Evolutionary conservation across 2,329 filamentous ascomycete species (phyloP), one percentile per base, ranked within the genome.

Genomic region (Neoscytalidium dimidiatum): DNA sequence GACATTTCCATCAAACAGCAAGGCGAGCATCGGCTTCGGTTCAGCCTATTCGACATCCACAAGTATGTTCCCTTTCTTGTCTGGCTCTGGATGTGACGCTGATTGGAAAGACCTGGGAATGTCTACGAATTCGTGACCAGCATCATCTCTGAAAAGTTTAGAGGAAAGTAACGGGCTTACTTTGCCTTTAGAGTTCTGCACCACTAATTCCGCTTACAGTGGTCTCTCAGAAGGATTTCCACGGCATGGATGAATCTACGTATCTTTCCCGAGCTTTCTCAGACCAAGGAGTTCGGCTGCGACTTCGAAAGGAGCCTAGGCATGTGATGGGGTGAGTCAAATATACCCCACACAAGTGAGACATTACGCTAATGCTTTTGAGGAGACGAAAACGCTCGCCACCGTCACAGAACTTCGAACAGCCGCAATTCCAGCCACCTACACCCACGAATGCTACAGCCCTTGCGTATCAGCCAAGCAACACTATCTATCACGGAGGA

Each of bases 231-330:
- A 94, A 92, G 75, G 87, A 88, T 63, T 95, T 92, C 73, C 88
- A 89, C 11, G 91, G 92, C 35, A 89, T 95, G 86, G 84, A 86
- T 51, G 91, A 94, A 75, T 96, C 92, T 1, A 95, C 92, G 0
- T 88, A 89, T 69, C 79, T 96, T 48, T 95, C 92, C 0, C 85
- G 92, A 60, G 88, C 90, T 0, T 94, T 97, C 76, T 91, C 90
- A 68, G 92, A 96, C 71, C 92, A 96, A 74, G 93, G 93, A 8
- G 91, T 96, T 14, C 89, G 92, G 60, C 81, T 97, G 33, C 85
- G 92, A 61, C 84, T 96, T 52, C 87, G 92, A 63, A 96, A 96
- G 75, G 92, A 96, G 76, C 90, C 91, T 49, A 84, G 91, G 41
- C 70, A 71, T 13, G 70, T 72, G 66, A 72, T 72, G 67, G 62